A percentile compares a stretch with the other conserved stretches of the same genome.
Evolutionary conservation across 306 rosid genomes (phyloP).

Genomic region (Trifolium fragiferum): DNA sequence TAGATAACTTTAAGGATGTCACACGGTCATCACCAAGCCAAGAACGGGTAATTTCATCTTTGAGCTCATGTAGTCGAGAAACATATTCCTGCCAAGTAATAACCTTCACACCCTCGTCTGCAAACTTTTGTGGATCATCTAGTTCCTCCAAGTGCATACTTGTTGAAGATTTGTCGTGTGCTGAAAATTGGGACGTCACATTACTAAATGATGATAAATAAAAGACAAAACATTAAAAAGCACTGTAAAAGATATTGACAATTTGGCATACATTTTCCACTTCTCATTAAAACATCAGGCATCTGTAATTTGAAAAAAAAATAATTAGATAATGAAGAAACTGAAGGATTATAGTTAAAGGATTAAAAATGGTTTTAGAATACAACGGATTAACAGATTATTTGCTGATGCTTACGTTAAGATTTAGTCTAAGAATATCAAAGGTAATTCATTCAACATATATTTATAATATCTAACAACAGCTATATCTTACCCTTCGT

Average conservation of each 20-base stretch:
- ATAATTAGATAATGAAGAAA: constrained; percentile 39
- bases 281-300: constrained; percentile 70
- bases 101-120: constrained; percentile 71
- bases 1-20: constrained; percentile 71
- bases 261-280: constrained; percentile 75
- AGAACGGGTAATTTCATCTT: constrained; percentile 77
- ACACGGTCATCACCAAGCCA: constrained; percentile 88
- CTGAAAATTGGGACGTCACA: constrained; percentile 54
- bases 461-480: constrained; percentile 15
- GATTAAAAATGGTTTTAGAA: constrained; percentile 30
- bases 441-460: constrained; percentile 19
- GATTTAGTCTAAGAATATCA: constrained; percentile 26
- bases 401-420: constrained; percentile 19
- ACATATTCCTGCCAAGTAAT: constrained; percentile 84
- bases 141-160: constrained; percentile 78
- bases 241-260: constrained; percentile 44
- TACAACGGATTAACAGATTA: background rate
- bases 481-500: constrained; percentile 10
- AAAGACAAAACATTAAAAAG: constrained; percentile 28
- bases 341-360: constrained; percentile 33
- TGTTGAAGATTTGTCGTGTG: constrained; percentile 71
- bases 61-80: constrained; percentile 83
- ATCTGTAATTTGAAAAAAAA: constrained; percentile 62
- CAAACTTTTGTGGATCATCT: constrained; percentile 70
- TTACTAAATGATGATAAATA: constrained; percentile 34